Conservation (phyloP, 2,329 filamentous ascomycete species). For the Tolypocladium ovalisporum region DNA sequence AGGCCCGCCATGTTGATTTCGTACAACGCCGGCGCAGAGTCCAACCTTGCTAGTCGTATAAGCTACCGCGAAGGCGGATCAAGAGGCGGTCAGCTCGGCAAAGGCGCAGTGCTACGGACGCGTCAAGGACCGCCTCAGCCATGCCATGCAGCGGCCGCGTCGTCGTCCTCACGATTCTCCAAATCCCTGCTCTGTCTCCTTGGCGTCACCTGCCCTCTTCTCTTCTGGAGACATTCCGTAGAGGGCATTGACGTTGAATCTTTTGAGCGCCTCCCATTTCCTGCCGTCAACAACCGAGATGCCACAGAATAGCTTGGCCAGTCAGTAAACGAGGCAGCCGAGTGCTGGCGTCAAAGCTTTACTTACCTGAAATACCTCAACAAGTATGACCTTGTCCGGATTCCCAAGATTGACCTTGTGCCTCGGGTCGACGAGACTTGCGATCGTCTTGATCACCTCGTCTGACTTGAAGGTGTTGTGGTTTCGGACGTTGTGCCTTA, state of each 20-base stretch:
- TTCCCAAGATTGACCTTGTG: conserved; percentile 69
- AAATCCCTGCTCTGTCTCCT: background rate
- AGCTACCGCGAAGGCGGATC: background rate
- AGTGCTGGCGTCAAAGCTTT: background rate
- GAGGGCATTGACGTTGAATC: conserved; percentile 68
- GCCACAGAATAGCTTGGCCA: conserved; percentile 56
- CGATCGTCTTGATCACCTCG: conserved; percentile 60
- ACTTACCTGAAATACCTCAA: conserved; percentile 69
- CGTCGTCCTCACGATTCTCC: background rate
- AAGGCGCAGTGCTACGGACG: background rate
- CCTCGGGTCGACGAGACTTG: conserved; percentile 48
- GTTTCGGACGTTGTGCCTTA: conserved; percentile 66
- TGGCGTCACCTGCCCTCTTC: background rate
- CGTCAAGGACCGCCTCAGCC: background rate
- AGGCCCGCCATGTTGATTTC: background rate
- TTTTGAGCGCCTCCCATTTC: conserved; percentile 64
- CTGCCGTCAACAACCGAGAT: conserved; percentile 64
- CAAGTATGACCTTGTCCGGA: conserved; percentile 69
- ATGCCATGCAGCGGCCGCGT: background rate
- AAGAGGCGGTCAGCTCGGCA: background rate
- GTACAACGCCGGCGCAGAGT: background rate
- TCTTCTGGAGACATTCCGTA: conserved; percentile 29
- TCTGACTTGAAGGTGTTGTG: conserved; percentile 59
- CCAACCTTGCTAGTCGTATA: background rate
- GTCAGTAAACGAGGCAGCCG: background rate